A percentile compares a stretch with the other conserved stretches of the same genome.
phyloP scores from a whole-genome alignment of 495 filamentous ascomycete species.

The Cenococcum geophilum region DNA sequence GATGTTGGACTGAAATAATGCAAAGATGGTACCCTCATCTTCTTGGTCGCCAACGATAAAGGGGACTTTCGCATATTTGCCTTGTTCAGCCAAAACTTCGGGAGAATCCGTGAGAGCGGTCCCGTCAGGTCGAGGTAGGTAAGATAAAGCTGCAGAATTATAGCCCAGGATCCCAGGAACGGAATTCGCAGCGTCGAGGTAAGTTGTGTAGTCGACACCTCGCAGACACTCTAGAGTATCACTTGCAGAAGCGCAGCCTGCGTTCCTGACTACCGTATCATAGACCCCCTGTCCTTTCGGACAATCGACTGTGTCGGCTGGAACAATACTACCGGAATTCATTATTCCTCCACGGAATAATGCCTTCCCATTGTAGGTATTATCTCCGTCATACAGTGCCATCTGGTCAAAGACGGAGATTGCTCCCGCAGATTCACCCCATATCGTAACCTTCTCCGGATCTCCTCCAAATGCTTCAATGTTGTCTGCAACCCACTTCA shows the following conservation, averaged over 20 bases:
- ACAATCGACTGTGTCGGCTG: conserved; percentile 58
- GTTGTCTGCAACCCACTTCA: conserved; percentile 39
- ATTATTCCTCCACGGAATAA: conserved; percentile 68
- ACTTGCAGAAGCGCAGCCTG: conserved; percentile 51
- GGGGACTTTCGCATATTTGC: conserved; percentile 29
- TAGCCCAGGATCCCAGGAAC: conserved; percentile 57
- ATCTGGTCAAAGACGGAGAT: conserved; percentile 53
- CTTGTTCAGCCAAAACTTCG: conserved; percentile 36
- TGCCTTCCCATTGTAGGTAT: conserved; percentile 61
- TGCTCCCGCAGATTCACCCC: conserved; percentile 66
- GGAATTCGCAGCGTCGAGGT: conserved; percentile 60
- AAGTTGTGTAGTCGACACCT: conserved; percentile 50
- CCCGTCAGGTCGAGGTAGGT: conserved; percentile 43
- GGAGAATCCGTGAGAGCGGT: conserved; percentile 44
- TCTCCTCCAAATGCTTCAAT: conserved; percentile 39
- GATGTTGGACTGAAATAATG: conserved; percentile 58
- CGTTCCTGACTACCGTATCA: conserved; percentile 52
- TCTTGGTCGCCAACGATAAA: conserved; percentile 33
- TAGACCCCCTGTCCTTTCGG: conserved; percentile 58
- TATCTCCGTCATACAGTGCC: conserved; percentile 59
- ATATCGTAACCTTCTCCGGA: conserved; percentile 54
- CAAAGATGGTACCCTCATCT: conserved; percentile 51
- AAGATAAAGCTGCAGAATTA: conserved; percentile 44
- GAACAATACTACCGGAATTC: conserved; percentile 61
- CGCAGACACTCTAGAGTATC: conserved; percentile 62